Percentiles rank a stretch among this genome's conserved stretches.
Evolutionary conservation across 1,139 yeast species (phyloP).

Genomic region (Zygoascus hellenicus): DNA sequence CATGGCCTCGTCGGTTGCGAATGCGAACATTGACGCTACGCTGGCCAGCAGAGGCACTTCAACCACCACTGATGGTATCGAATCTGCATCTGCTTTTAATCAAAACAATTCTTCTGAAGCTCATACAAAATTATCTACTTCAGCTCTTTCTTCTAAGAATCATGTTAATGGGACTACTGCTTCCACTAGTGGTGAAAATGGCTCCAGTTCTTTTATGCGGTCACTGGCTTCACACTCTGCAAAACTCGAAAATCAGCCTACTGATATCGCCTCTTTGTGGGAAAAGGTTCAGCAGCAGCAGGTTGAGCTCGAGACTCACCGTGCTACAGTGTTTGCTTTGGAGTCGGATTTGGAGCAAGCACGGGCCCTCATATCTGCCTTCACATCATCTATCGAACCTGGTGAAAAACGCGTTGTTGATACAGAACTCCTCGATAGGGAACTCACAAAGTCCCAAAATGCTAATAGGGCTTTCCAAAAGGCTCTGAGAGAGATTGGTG

Average conservation of each 20-base stretch:
- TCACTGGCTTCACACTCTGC: conserved; percentile 2
- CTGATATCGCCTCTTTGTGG: conserved; percentile 21
- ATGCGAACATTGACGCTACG: background rate
- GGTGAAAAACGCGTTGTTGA: conserved; percentile 31
- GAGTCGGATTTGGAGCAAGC: conserved; percentile 36
- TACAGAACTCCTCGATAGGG: conserved; percentile 34
- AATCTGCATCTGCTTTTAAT: background rate
- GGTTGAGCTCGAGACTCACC: conserved; percentile 34
- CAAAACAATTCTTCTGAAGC: background rate
- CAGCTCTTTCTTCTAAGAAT: too few relatives aligned
- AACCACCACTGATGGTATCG: background rate
- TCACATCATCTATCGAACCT: conserved; percentile 34
- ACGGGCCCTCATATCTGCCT: conserved; percentile 32
- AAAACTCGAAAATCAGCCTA: conserved; percentile 3
- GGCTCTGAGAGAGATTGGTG: conserved; percentile 73
- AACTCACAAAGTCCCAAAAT: conserved; percentile 48
- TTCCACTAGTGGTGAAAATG: too few relatives aligned
- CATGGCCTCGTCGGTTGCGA: background rate
- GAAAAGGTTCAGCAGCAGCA: conserved; percentile 36
- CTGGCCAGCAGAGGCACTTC: background rate
- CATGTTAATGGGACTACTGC: too few relatives aligned
- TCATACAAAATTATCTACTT: too few relatives aligned
- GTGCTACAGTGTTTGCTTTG: conserved; percentile 34
- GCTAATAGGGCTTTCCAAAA: conserved; percentile 73
- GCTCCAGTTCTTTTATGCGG: background rate